Percentiles rank a stretch among this genome's conserved stretches.
Conservation (phyloP, 306 rosid species). For the Arachis stenosperma region DNA sequence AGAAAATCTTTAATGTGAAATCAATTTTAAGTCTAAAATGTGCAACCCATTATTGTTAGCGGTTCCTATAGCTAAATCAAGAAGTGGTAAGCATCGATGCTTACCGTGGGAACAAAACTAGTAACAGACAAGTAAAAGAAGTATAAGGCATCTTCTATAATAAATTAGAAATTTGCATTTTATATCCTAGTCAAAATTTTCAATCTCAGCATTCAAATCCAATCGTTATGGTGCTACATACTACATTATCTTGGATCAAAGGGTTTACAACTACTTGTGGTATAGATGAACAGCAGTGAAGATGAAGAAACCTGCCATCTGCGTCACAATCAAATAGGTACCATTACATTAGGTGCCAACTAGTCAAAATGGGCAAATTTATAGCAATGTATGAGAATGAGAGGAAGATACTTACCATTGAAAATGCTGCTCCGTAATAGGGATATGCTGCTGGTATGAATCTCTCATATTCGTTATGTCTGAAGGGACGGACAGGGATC, state of each 20-base stretch:
- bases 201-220: conserved; percentile 42
- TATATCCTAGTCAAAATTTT: conserved; percentile 59
- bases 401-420: conserved; percentile 68
- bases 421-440: conserved; percentile 86
- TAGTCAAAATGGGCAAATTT: too few species aligned
- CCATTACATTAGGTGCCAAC: background rate
- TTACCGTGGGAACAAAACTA: background rate
- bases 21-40: too few species aligned
- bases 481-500: conserved; percentile 97
- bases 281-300: conserved; percentile 82
- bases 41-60: background rate
- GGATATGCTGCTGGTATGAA: conserved; percentile 96
- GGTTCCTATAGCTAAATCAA: background rate
- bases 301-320: conserved; percentile 91
- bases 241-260: conserved; percentile 31
- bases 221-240: conserved; percentile 25
- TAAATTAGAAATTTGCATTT: conserved; percentile 36
- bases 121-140: background rate
- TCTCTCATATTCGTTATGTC: conserved; percentile 95
- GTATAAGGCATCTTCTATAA: conserved; percentile 13
- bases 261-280: conserved; percentile 64
- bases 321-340: conserved; percentile 52
- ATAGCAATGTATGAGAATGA: background rate
- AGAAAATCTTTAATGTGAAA: too few species aligned
- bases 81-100: background rate